phyloP scores from a whole-genome alignment of 179 eudicot genomes.

The Amaranthus tricolor region DNA sequence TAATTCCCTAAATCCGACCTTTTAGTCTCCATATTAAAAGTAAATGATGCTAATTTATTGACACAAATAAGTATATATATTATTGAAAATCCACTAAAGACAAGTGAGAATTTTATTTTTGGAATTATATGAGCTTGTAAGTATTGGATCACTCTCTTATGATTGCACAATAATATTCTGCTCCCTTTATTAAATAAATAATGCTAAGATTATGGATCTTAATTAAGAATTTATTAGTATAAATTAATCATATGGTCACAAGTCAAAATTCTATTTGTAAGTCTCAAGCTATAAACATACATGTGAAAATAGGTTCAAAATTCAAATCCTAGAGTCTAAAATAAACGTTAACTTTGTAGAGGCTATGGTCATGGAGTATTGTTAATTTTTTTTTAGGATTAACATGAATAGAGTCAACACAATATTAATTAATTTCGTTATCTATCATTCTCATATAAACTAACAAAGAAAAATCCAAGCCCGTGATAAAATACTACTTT shows the following conservation, averaged over 20 bases:
- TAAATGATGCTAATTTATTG: too few species aligned
- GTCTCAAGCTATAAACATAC: neutral
- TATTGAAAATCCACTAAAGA: too few species aligned
- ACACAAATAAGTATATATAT: neutral
- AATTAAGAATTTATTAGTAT: neutral
- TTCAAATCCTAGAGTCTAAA: slow-evolving; percentile 7
- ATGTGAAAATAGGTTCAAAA: slow-evolving; percentile 9
- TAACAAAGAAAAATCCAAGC: neutral
- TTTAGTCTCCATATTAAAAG: too few species aligned
- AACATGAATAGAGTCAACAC: neutral
- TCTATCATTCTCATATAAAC: neutral
- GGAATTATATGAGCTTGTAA: neutral
- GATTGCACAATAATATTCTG: neutral
- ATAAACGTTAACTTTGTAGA: too few species aligned
- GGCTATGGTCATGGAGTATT: neutral
- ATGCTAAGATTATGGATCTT: slow-evolving; percentile 4
- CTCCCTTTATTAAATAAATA: neutral
- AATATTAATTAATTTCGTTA: neutral
- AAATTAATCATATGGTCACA: neutral
- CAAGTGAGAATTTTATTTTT: neutral
- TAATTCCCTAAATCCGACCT: too few species aligned
- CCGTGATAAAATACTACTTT: neutral
- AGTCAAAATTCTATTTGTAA: neutral
- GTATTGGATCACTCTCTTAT: neutral
- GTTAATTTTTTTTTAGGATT: neutral